Base-by-base conservation (phyloP, 208 protist species). In the Acanthamoeba lenticulata region DNA sequence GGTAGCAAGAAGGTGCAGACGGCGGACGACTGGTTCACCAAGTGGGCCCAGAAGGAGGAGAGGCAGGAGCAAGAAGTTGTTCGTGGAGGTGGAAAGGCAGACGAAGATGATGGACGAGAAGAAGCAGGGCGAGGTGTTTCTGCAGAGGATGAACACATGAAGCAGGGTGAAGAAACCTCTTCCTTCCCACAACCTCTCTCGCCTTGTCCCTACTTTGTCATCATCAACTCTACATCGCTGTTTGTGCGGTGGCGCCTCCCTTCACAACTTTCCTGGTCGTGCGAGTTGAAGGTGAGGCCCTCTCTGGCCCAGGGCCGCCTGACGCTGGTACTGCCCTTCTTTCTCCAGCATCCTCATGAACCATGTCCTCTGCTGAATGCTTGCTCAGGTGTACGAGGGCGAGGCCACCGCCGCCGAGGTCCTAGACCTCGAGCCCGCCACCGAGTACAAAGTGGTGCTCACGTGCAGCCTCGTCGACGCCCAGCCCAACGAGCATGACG, bases 161-260 rank as follows among this genome's bases (percentile, higher is more conserved):
- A 57, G 49, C 9, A 32, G n/a, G 7, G 62, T 24, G 21, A 11
- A 72, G 34, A 21, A 2, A 19, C 40, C 3, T 15, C 40, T 44
- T 21, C 67, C 29, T 38, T 3, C 15, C 67, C 11, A n/a, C n/a
- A 27, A n/a, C 38, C 72, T 21, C 72, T 32, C 24, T 83, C 38
- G 34, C 72, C 72, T 32, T 83, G 72, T 49, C 72, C 72, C 38
- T 83, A 83, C 42, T 83, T 83, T 9, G 40, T 19, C 72, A 49
- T 15, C 72, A 34, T 83, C 21, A 49, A 83, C 40, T 6, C 34
- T n/a, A 83, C 72, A 13, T 27, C 72, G 42, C 5, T 83, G 27
- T 27, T 17, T 5, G 72, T 49, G 13, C 34, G 0, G 1, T 83
- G 72, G 72, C 21, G 62, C 19, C 27, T 15, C 52, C 21, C 52